Base-by-base conservation (phyloP, 331 rosid genomes). In the Rosa hybrid region DNA sequence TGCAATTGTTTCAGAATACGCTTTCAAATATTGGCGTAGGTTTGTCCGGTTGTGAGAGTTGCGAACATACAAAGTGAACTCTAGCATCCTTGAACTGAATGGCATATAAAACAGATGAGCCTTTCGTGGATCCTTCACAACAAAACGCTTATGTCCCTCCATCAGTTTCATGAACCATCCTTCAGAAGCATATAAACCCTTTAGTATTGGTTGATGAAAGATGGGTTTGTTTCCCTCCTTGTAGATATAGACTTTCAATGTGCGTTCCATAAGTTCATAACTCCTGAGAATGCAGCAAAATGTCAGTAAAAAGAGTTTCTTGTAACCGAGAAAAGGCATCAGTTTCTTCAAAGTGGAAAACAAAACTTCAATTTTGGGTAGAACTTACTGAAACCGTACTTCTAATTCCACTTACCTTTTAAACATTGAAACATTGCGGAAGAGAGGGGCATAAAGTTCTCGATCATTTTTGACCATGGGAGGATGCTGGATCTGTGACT, bases 81-180 rank as follows among this genome's bases (percentile, higher is more conserved):
- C 90, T 77, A 94, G 88, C 97, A 82, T 92, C 18, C 98, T 94
- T 1, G 97, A 87, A 72, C 98, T 90, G 81, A 94, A 94, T 45
- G 98, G 98, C 94, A 94, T 88, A 81, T 94, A 94, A 85, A 92
- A 94, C 13, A 94, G 87, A 86, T 94, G 98, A 69, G 98, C 98
- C 81, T 87, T 89, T 68, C 87, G 86, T 50, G 98, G 98, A 81
- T 94, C 88, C 83, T 90, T 91, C 76, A 92, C 94, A 68, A 81
- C 88, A 79, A 87, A 94, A 12, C 46, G 86, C 87, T 83, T 92
- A 71, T 88, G 84, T 85, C 89, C 89, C 88, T 92, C 94, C 94
- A 94, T 94, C 88, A 92, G 82, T 85, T 92, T 94, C 98, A 92
- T 92, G 80, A 94, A 94, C 98, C 98, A 92, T 78, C 98, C 98